A percentile compares a stretch with the other conserved stretches of the same genome.
phyloP scores from a whole-genome alignment of 164 flowering plant species.

The Vitis amurensis region DNA sequence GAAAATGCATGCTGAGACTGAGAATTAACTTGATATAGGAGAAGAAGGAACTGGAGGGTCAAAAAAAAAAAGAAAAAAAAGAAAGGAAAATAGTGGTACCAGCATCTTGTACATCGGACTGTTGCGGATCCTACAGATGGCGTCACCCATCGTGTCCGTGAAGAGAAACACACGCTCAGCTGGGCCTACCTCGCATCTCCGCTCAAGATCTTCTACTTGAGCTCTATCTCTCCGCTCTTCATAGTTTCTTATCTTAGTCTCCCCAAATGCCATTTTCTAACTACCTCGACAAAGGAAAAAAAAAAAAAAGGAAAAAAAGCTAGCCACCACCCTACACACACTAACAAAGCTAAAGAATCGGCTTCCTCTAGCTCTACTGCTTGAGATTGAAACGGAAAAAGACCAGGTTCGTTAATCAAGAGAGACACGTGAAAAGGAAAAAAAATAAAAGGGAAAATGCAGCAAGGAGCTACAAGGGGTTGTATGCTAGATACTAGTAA shows the following conservation, averaged over 20 bases:
- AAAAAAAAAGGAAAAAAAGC: not conserved
- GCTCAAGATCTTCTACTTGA: slow-evolving; percentile 55
- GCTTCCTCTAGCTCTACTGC: no score
- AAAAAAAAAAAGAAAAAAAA: not conserved
- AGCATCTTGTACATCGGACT: slow-evolving; percentile 59
- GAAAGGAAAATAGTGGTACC: slow-evolving; percentile 28
- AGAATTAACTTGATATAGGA: not conserved
- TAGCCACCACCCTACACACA: not conserved
- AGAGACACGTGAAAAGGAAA: no score
- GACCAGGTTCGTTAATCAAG: no score
- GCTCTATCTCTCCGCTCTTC: slow-evolving; percentile 34
- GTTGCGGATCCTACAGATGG: slow-evolving; percentile 66
- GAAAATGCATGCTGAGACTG: not conserved
- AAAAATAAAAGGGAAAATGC: no score
- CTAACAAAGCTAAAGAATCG: not conserved
- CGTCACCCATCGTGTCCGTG: slow-evolving; percentile 74
- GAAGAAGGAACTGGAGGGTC: not conserved
- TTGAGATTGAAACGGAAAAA: no score
- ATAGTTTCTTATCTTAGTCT: slow-evolving; percentile 47
- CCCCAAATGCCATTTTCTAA: slow-evolving; percentile 24
- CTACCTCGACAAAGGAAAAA: not conserved
- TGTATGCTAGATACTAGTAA: not conserved
- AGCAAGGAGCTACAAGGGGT: no score
- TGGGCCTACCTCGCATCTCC: slow-evolving; percentile 65
- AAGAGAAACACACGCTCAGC: slow-evolving; percentile 37